Percentiles rank a stretch among this genome's conserved stretches.
These are phyloP conservation scores for Pluteus cervinus DNA, from an alignment of 768 basidiomycete genomes.

Conservation along the genomic window DNA sequence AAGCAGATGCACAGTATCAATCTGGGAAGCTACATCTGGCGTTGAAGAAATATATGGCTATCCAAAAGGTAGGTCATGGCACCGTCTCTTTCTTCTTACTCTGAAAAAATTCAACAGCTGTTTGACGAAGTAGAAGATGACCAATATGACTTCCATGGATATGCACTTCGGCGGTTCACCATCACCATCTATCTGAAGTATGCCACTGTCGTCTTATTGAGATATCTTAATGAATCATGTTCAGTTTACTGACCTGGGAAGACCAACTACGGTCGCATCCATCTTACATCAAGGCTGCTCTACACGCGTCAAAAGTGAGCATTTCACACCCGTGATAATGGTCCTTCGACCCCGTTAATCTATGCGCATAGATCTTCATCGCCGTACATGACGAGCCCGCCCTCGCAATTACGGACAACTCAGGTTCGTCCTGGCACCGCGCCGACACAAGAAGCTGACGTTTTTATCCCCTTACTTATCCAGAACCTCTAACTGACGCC, in stretches of 20 bases:
- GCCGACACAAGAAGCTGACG: neutral
- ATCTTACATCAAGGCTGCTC: constrained; percentile 65
- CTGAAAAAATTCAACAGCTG: constrained; percentile 33
- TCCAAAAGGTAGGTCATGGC: constrained; percentile 56
- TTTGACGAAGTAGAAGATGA: constrained; percentile 91
- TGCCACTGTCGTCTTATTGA: constrained; percentile 18
- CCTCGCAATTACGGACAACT: constrained; percentile 38
- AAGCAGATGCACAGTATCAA: constrained; percentile 65
- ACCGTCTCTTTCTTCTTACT: constrained; percentile 1
- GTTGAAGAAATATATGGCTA: constrained; percentile 75
- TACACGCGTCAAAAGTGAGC: constrained; percentile 69
- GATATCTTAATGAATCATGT: constrained; percentile 7
- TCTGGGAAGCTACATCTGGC: constrained; percentile 68
- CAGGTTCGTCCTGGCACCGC: constrained; percentile 22
- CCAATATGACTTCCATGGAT: constrained; percentile 97
- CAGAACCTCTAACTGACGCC: constrained; percentile 46
- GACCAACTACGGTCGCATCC: constrained; percentile 74
- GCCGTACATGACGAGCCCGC: constrained; percentile 66
- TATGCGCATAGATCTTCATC: constrained; percentile 59
- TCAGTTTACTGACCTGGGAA: constrained; percentile 77
- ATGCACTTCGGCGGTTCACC: constrained; percentile 85
- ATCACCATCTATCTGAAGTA: constrained; percentile 83
- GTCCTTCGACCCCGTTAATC: constrained; percentile 5
- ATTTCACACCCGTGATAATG: too few relatives aligned
- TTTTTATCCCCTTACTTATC: neutral